A percentile compares a stretch with the other conserved stretches of the same genome.
Conservation (phyloP, 140 eudicot species). For the Flaveria floridana region DNA sequence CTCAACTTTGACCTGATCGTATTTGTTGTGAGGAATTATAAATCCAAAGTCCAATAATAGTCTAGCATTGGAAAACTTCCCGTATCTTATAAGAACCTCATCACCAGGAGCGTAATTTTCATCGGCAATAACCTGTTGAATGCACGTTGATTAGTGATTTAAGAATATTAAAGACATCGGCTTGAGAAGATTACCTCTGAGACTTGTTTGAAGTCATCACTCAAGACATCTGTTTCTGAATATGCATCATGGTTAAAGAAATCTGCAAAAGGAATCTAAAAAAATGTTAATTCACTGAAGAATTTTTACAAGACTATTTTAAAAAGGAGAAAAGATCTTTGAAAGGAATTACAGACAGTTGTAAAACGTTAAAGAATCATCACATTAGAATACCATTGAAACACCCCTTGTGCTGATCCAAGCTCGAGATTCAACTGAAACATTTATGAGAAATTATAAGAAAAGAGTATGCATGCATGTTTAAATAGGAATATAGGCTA, state of each 20-base stretch:
- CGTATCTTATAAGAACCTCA: constrained; percentile 81
- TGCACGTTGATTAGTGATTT: background rate
- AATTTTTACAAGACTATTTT: background rate
- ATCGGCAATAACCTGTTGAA: constrained; percentile 72
- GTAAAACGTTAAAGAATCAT: background rate
- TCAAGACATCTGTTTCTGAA: constrained; percentile 60
- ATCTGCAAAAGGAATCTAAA: constrained; percentile 88
- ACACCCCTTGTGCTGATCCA: constrained; percentile 79
- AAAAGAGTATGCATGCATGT: background rate
- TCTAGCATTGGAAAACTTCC: constrained; percentile 70
- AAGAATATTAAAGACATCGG: background rate
- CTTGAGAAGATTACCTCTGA: constrained; percentile 53
- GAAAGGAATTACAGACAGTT: background rate
- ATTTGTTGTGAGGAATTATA: constrained; percentile 54
- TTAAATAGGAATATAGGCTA: background rate
- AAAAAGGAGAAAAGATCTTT: background rate
- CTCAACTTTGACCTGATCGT: constrained; percentile 68
- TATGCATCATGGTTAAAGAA: constrained; percentile 71
- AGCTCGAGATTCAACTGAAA: constrained; percentile 80
- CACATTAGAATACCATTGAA: constrained; percentile 52
- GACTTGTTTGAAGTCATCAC: constrained; percentile 47
- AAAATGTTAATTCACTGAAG: constrained; percentile 23
- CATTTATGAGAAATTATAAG: constrained; percentile 11
- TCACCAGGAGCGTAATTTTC: constrained; percentile 73
- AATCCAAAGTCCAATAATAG: constrained; percentile 86